Conservation (phyloP, 1,139 yeast genomes). For the Geotrichum phurueaensis region DNA sequence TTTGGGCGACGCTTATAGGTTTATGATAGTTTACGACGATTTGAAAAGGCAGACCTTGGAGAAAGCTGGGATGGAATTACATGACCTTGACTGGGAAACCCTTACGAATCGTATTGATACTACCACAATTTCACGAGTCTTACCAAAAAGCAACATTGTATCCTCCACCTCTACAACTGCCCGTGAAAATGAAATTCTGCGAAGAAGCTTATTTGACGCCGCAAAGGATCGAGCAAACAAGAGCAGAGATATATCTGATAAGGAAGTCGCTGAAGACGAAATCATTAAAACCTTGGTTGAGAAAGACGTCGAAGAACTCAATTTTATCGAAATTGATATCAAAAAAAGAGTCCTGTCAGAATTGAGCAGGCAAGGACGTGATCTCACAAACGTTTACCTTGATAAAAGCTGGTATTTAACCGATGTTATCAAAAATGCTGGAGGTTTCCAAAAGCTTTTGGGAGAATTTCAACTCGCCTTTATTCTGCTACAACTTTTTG, state of each 20-base stretch:
- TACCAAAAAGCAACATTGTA: constrained; percentile 26
- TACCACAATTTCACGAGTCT: constrained; percentile 21
- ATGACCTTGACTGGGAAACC: constrained; percentile 25
- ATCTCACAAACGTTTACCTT: constrained; percentile 37
- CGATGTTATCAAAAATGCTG: constrained; percentile 24
- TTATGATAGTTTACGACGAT: constrained; percentile 30
- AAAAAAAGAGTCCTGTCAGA: constrained; percentile 28
- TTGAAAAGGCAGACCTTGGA: constrained; percentile 2
- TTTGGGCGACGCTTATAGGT: constrained; percentile 31
- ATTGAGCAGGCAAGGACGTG: constrained; percentile 21
- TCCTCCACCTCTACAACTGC: constrained; percentile 39
- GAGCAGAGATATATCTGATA: constrained; percentile 12
- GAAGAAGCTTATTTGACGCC: constrained; percentile 30
- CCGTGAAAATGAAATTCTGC: constrained; percentile 38
- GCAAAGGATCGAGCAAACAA: constrained; percentile 20
- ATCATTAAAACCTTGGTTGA: constrained; percentile 33
- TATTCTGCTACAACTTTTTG: constrained; percentile 37
- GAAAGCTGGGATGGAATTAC: not conserved
- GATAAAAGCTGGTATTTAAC: constrained; percentile 44
- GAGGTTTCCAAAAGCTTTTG: constrained; percentile 25
- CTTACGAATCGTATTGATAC: constrained; percentile 25
- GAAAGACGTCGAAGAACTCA: constrained; percentile 31
- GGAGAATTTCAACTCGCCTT: constrained; percentile 42
- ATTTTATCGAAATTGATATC: constrained; percentile 37
- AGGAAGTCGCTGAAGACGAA: constrained; percentile 27